These are phyloP conservation scores for Arthrinium phaeospermum DNA, from an alignment of 2,329 filamentous ascomycete species.

Conservation along the genomic window DNA sequence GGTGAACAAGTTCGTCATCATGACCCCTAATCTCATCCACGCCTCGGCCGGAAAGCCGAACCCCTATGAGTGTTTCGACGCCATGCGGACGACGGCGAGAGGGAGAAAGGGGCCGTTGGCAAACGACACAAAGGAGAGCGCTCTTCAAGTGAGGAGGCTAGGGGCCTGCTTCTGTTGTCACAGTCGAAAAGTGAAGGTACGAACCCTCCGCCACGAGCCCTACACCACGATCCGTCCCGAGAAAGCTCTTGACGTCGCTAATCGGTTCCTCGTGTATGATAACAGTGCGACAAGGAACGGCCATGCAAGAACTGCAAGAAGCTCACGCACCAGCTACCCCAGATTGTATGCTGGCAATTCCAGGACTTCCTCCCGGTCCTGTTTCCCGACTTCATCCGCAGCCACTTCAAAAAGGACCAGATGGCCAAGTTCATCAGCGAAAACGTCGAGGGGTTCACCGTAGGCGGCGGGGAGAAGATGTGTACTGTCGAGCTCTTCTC, in stretches of 20 bases:
- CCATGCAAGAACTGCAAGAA: conserved; percentile 64
- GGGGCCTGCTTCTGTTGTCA: conserved; percentile 67
- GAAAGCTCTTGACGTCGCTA: neutral
- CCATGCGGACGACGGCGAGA: conserved; percentile 56
- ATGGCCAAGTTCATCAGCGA: conserved; percentile 54
- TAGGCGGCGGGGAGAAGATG: conserved; percentile 46
- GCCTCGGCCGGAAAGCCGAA: conserved; percentile 57
- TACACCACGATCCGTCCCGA: neutral
- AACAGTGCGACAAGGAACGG: conserved; percentile 55
- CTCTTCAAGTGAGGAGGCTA: conserved; percentile 57
- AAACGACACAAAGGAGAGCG: conserved; percentile 59
- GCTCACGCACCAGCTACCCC: conserved; percentile 54
- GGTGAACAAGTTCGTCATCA: conserved; percentile 58
- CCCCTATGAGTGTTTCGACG: conserved; percentile 61
- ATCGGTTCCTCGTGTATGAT: neutral
- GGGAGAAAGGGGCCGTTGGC: conserved; percentile 63
- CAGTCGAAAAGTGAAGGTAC: conserved; percentile 59
- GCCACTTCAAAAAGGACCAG: conserved; percentile 56
- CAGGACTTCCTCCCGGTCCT: conserved; percentile 58
- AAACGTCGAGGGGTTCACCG: conserved; percentile 52
- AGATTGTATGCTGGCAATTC: conserved; percentile 65
- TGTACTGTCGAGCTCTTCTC: conserved; percentile 56
- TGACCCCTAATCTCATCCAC: conserved; percentile 59
- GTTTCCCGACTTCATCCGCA: conserved; percentile 58
- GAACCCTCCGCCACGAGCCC: neutral